phyloP scores from a whole-genome alignment of 176 grass and related monocot species.

The Saccharum officinarum region DNA sequence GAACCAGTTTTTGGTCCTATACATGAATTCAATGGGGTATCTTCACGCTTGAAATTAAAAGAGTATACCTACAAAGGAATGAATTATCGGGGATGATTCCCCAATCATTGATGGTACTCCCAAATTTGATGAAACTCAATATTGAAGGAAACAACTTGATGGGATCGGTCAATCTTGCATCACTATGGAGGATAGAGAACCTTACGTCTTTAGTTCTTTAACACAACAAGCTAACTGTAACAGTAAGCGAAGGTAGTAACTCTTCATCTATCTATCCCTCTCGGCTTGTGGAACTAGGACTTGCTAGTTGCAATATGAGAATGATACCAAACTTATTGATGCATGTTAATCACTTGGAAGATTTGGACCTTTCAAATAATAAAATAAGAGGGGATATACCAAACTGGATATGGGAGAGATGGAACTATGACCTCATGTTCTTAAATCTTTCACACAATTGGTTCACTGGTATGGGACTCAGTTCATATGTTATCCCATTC shows the following conservation, averaged over 20 bases:
- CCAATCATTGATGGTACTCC: neutral
- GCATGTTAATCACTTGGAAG: neutral
- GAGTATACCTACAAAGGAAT: neutral
- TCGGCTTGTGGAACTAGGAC: accelerated
- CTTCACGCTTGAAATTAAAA: neutral
- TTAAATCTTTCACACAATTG: too few species aligned
- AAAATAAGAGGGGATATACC: slow-evolving; percentile 31
- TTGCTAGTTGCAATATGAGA: slow-evolving; percentile 28
- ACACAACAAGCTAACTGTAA: slow-evolving; percentile 27
- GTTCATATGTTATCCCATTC: neutral
- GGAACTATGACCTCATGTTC: too few species aligned
- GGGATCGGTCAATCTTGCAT: neutral
- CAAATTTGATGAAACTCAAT: neutral
- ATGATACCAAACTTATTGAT: slow-evolving; percentile 13
- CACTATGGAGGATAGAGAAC: slow-evolving; percentile 22
- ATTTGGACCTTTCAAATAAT: slow-evolving; percentile 44
- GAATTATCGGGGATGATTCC: neutral
- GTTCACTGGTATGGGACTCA: neutral
- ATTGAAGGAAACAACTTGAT: neutral
- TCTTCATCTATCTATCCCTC: neutral
- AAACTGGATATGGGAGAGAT: neutral
- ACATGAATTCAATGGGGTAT: neutral
- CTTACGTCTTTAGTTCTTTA: neutral
- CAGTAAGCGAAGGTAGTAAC: neutral
- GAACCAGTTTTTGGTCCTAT: neutral